These are phyloP conservation scores for Pichia kluyveri DNA, from an alignment of 805 yeast genomes.

Conservation along the genomic window DNA sequence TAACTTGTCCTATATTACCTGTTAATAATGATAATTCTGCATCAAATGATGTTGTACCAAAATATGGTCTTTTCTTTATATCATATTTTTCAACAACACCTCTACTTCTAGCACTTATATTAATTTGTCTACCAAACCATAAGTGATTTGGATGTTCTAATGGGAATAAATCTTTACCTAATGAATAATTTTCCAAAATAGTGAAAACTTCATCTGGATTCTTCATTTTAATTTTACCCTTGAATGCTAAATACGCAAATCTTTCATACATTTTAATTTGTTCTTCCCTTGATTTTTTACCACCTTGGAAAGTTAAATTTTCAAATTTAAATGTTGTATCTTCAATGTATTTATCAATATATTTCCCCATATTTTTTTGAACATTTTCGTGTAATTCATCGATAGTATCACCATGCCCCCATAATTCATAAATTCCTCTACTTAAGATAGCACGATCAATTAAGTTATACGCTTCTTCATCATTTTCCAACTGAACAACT, in stretches of 20 bases:
- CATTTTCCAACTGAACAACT: conserved; percentile 55
- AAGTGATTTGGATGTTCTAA: conserved; percentile 41
- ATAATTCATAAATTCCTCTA: conserved; percentile 72
- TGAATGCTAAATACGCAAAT: conserved; percentile 58
- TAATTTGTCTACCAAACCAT: conserved; percentile 73
- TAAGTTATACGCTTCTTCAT: conserved; percentile 55
- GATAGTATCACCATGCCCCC: conserved; percentile 60
- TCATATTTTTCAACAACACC: conserved; percentile 72
- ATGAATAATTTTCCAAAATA: conserved; percentile 62
- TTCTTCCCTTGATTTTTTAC: conserved; percentile 38
- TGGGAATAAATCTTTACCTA: conserved; percentile 30
- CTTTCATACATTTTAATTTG: conserved; percentile 60
- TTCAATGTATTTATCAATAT: conserved; percentile 28
- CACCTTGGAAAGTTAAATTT: conserved; percentile 66
- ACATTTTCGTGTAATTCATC: conserved; percentile 51
- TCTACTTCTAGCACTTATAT: conserved; percentile 47
- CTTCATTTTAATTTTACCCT: conserved; percentile 74
- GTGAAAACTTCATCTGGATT: conserved; percentile 64
- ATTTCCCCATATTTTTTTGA: conserved; percentile 20
- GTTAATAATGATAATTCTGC: conserved; percentile 85
- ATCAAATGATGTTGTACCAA: conserved; percentile 95
- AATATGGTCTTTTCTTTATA: conserved; percentile 71
- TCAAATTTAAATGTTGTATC: conserved; percentile 69
- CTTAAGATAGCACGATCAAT: conserved; percentile 61
- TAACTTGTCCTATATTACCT: conserved; percentile 77